Base-by-base conservation (phyloP, 257 asterid species). In the Schizonepeta tenuifolia region DNA sequence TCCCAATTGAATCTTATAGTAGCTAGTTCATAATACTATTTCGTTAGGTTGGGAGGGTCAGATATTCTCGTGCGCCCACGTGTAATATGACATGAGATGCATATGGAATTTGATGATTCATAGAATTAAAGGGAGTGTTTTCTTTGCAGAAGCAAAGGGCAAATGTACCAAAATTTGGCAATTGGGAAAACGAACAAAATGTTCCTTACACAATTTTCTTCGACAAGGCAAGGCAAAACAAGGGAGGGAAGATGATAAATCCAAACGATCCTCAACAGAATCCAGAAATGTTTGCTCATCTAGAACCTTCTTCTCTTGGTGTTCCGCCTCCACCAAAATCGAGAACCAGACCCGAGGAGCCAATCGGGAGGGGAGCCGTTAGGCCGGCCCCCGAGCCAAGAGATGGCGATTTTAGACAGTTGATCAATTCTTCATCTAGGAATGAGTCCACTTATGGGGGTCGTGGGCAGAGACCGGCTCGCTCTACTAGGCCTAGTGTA, bases 121-220 rank as follows among this genome's bases (percentile, higher is more conserved):
- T 21, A 63, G 9, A 6, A 28, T 4, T 28, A 15, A 28, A 69
- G 15, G 7, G 14, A 66, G 15, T 54, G 63, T 53, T 35, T 68
- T 47, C 26, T 35, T 14, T 24, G 54, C 58, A 4, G 71, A 75
- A 35, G 24, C 83, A 86, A 83, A 80, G 87, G 28, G 33, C 88
- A 41, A 79, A 62, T 56, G 90, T 86, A 50, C 91, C 89, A 10
- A 78, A 82, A 35, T 84, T 86, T 2, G 89, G 87, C 15, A 80
- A 86, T 69, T 91, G 96, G 97, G 92, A 86, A 26, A 75, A 60
- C 9, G 86, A 85, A 21, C 82, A 79, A 6, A 61, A 72, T 59
- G 90, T 90, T 13, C 97, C 97, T 24, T 89, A 87, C 88, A 87
- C 96, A 0, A 78, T 86, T n/a, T 86, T 72, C 85, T 91, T 91